These are phyloP conservation scores for Aspergillus nanangensis DNA, from an alignment of 495 filamentous ascomycete species.

Conservation along the genomic window DNA sequence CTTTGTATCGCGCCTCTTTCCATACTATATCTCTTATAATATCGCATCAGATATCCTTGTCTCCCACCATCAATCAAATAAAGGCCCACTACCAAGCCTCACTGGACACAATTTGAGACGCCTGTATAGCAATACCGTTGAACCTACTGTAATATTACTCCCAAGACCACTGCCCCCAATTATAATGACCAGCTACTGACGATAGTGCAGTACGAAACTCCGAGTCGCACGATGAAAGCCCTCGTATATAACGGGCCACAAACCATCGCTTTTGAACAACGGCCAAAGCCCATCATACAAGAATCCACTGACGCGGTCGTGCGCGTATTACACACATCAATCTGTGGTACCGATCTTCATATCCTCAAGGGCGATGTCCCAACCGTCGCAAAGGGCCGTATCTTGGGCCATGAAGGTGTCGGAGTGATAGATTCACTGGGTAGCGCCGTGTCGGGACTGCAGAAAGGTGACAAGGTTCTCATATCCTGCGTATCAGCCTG, in stretches of 20 bases:
- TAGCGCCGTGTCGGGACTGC: constrained; percentile 44
- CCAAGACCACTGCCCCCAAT: no score
- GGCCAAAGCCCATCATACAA: constrained; percentile 60
- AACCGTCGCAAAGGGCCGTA: constrained; percentile 66
- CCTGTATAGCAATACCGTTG: no score
- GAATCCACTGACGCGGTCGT: constrained; percentile 73
- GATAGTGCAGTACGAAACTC: not conserved
- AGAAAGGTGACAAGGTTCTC: constrained; percentile 36
- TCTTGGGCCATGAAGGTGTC: constrained; percentile 81
- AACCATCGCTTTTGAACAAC: constrained; percentile 37
- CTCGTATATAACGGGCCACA: constrained; percentile 27
- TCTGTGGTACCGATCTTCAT: constrained; percentile 81
- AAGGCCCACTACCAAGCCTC: no score
- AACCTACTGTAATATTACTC: no score
- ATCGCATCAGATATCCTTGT: no score
- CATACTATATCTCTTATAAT: no score
- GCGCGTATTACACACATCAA: constrained; percentile 69
- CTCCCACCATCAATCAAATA: no score
- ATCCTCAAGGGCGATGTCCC: constrained; percentile 66
- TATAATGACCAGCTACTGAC: not conserved
- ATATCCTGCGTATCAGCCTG: constrained; percentile 39
- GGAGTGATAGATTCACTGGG: constrained; percentile 74
- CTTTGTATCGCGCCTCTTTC: no score
- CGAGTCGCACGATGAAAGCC: constrained; percentile 28
- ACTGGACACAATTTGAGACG: no score